Base-by-base conservation (phyloP, 345 rosid species). In the Draba incana region DNA sequence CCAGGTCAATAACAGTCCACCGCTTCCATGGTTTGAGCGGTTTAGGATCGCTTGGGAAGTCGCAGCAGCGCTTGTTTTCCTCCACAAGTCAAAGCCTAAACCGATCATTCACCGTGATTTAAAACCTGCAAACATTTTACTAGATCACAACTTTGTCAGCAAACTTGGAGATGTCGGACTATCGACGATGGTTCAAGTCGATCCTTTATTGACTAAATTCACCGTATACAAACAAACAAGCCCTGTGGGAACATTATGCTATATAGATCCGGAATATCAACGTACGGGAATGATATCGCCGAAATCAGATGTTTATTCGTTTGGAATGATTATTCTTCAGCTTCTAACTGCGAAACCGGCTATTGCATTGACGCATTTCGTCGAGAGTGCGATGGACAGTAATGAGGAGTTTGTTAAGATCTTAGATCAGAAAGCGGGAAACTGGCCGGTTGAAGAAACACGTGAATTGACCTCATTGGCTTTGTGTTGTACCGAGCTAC, bases 141-240 rank as follows among this genome's bases (percentile, higher is more conserved):
- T 93, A 30, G 96, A 88, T 68, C 86, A 76, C 30, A 87, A 90
- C 77, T 77, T 82, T 5, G 87, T 90, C 31, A 93, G 97, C 90
- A 93, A 93, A 79, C 82, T 93, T 2, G 88, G 98, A 53, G 96
- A 93, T 62, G 92, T 93, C 2, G 98, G 98, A 35, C 88, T 93
- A 20, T 84, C 98, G n/a, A 85, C 84, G 12, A 76, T 82, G 78
- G 81, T 89, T 24, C 71, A 68, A 24, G 71, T 75, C 0, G 90
- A 85, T 42, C 65, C 83, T 55, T 25, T 75, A 64, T 76, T 75
- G 3, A 63, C 64, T 23, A 54, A 71, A 46, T 75, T 85, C 68
- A 70, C 83, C 8, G 44, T 63, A 46, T 76, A 60, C 77, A 84
- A 76, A 46, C 83, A 84, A 50, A 86, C 92, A n/a, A 87, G 80